Evolutionary conservation across 129 eudicot species (phyloP), one percentile per base, ranked within the genome.

Genomic region (Flaveria trinervia): DNA sequence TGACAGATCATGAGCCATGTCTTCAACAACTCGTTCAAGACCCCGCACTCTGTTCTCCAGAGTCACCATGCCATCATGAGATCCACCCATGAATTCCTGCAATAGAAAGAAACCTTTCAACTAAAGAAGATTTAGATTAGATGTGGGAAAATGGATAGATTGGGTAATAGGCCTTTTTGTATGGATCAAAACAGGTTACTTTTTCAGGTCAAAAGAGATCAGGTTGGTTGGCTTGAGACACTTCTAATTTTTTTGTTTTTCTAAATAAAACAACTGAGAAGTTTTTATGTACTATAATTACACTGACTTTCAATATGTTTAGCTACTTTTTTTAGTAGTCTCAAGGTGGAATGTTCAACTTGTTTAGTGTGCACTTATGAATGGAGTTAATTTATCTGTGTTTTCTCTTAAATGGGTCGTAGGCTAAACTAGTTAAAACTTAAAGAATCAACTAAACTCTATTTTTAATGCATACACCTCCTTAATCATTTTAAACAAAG

Each of bases 71-170:
- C 94, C 89, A 62, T 91, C 92, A 81, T 94, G 99, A 15, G 99
- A 94, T 51, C 99, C 99, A 72, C 97, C 99, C 97, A 94, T 94
- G 82, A 91, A 94, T 62, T 94, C 96, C 96, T 93, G 85, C 79
- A 76, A 74, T 10, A 81, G 13, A 54, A 59, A 76, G 23, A 74
- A 30, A 44, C 54, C 46, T 57, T 80, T 25, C 57, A 61, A 6
- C 70, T 4, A 4, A 30, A 67, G 36, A 72, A 60, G 76, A 54
- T 22, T 70, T 15, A 54, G 13, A 55, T 22, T 41, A n/a, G 60
- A 4, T 10, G 60, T 54, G 25, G 25, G 10, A 54, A 54, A 17
- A 4, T 4, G 5, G 5, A 30, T 4, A 30, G 39, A 30, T 30
- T 30, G 39, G 5, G 39, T 30, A 30, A 30, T 30, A 4, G 39